These are phyloP conservation scores for Wickerhamomyces sp. DNA, from an alignment of 1,139 yeast genomes.

Conservation along the genomic window DNA sequence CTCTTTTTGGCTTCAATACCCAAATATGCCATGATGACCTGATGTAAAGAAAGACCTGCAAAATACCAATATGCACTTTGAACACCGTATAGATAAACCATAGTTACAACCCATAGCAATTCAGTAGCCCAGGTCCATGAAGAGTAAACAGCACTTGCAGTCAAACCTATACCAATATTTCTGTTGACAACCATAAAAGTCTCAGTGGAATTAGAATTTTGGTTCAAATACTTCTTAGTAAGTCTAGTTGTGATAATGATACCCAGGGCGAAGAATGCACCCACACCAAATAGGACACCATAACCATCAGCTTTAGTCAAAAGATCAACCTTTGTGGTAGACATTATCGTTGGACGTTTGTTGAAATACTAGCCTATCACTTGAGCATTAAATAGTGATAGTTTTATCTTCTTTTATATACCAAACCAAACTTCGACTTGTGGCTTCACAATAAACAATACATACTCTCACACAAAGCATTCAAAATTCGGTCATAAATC, in stretches of 20 bases:
- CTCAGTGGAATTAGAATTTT: slow-evolving; percentile 51
- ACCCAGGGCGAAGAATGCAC: slow-evolving; percentile 46
- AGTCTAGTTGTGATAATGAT: slow-evolving; percentile 50
- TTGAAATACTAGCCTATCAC: too few relatives aligned
- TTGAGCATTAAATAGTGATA: too few relatives aligned
- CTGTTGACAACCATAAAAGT: slow-evolving; percentile 55
- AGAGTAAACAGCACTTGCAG: slow-evolving; percentile 45
- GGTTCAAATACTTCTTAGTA: slow-evolving; percentile 42
- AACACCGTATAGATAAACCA: slow-evolving; percentile 41
- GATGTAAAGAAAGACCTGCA: slow-evolving; percentile 35
- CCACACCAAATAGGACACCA: slow-evolving; percentile 47
- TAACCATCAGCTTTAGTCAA: slow-evolving; percentile 45
- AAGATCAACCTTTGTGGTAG: neutral
- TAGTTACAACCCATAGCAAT: slow-evolving; percentile 41
- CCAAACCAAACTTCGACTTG: too few relatives aligned
- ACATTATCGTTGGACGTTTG: neutral
- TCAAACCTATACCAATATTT: slow-evolving; percentile 41
- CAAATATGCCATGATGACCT: slow-evolving; percentile 35
- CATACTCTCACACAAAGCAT: too few relatives aligned
- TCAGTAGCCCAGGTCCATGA: slow-evolving; percentile 53
- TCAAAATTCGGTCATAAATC: too few relatives aligned
- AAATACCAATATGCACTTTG: slow-evolving; percentile 32
- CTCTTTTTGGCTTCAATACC: slow-evolving; percentile 40
- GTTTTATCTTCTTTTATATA: too few relatives aligned
- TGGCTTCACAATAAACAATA: too few relatives aligned